Evolutionary conservation across 805 yeast genomes (phyloP), one percentile per base, ranked within the genome.

Genomic region (Ogataea nonfermentans): DNA sequence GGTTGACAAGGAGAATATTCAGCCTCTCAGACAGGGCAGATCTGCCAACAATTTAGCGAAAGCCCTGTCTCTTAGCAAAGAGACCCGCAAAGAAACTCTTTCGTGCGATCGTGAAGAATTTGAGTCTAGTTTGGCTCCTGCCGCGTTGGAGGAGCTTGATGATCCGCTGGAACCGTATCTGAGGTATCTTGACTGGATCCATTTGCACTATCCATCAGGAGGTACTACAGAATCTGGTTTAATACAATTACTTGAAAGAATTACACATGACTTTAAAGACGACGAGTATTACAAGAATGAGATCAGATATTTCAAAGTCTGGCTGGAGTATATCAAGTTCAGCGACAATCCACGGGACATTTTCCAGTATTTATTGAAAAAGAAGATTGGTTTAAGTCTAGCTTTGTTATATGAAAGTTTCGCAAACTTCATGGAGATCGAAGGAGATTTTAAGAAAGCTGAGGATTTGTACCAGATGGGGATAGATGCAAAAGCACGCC

Each of bases 141-240:
- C 44, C 3, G 12, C 67, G 2, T 46, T 78, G 6, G 82, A 78
- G 4, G 87, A 80, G 11, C 58, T 79, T 29, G 96, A 89, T 62
- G 96, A 90, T 58, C 96, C 96, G 0, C 57, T 89, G 15, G 87
- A 84, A 46, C 76, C 79, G 1, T 88, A 73, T 59, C 47, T 87
- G n/a, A 81, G 81, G 13, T 89, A 86, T 52, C 67, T 89, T 9
- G 57, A 68, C n/a, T 88, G 95, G 95, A 73, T 78, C 9, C 78
- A 73, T 43, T 70, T 71, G 24, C 73, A 65, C 47, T 80, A 62
- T 52, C 86, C 90, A 0, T 78, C 79, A 27, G 95, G 73, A 0
- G 68, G 71, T 24, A 69, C 74, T 3, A 66, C 70, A 4, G 82
- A 80, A 32, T 80, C 86, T 47, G 89, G 88, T 0, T 65, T 88